These are phyloP conservation scores for Cyberlindnera mrakii DNA, from an alignment of 805 yeast species.

Conservation along the genomic window DNA sequence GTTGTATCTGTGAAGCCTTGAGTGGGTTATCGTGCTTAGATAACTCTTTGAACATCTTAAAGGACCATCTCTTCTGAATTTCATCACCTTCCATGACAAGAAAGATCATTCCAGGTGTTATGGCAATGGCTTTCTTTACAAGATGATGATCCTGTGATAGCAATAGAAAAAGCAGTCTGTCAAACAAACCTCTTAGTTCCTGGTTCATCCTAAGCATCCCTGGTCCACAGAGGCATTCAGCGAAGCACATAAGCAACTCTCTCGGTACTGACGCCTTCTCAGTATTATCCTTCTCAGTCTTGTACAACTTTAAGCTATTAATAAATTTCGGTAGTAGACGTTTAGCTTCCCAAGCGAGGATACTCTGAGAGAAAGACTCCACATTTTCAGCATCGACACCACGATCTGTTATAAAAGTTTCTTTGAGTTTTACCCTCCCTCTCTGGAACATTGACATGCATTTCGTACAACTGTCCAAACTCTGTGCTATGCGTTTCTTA, in stretches of 20 bases:
- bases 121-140: slow-evolving; percentile 16
- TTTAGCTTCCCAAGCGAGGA: slow-evolving; percentile 24
- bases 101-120: slow-evolving; percentile 48
- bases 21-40: slow-evolving; percentile 4
- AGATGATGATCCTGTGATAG: slow-evolving; percentile 25
- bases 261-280: slow-evolving; percentile 9
- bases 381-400: slow-evolving; percentile 27
- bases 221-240: slow-evolving; percentile 50
- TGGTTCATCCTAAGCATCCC: slow-evolving; percentile 36
- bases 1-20: slow-evolving; percentile 23
- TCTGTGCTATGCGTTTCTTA: slow-evolving; percentile 31
- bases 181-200: slow-evolving; percentile 32
- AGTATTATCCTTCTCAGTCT: neutral
- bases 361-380: slow-evolving; percentile 14
- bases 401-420: slow-evolving; percentile 46
- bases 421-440: slow-evolving; percentile 44
- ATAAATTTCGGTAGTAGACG: slow-evolving; percentile 12
- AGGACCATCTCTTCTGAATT: slow-evolving; percentile 44
- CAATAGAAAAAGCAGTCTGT: slow-evolving; percentile 28
- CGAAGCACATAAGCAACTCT: slow-evolving; percentile 24
- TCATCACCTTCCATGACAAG: slow-evolving; percentile 49
- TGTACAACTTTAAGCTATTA: neutral
- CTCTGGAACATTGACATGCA: slow-evolving; percentile 51
- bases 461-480: slow-evolving; percentile 42
- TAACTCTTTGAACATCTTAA: slow-evolving; percentile 24